Conservation (phyloP, 768 basidiomycete species). For the Lentinula aciculospora region DNA sequence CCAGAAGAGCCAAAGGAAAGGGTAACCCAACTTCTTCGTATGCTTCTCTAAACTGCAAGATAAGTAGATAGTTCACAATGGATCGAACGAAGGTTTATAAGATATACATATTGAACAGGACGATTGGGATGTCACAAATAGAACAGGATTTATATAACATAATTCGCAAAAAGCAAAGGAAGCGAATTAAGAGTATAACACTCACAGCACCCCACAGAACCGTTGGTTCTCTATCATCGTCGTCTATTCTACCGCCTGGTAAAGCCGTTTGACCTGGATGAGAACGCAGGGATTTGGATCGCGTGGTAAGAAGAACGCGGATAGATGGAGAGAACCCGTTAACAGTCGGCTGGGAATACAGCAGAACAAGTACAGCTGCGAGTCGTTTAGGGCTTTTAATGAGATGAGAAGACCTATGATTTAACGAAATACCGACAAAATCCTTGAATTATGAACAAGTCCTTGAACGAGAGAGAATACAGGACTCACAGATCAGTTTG, state of each 20-base stretch:
- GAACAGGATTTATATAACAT: too few species aligned
- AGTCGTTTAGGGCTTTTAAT: slow-evolving; percentile 31
- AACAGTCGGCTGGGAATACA: slow-evolving; percentile 65
- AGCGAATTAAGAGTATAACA: background rate
- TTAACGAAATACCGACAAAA: too few species aligned
- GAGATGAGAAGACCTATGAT: slow-evolving; percentile 27
- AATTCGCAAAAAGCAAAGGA: too few species aligned
- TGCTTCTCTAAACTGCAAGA: slow-evolving; percentile 69
- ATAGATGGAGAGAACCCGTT: slow-evolving; percentile 41
- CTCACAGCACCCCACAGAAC: slow-evolving; percentile 64
- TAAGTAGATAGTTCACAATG: background rate
- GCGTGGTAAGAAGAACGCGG: slow-evolving; percentile 79
- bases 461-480: too few species aligned
- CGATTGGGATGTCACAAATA: too few species aligned
- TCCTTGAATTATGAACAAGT: too few species aligned
- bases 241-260: slow-evolving; percentile 77
- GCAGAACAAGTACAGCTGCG: slow-evolving; percentile 69
- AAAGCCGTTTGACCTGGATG: slow-evolving; percentile 82
- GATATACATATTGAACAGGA: too few species aligned
- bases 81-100: too few species aligned
- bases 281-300: slow-evolving; percentile 67
- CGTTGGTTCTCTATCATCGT: slow-evolving; percentile 53
- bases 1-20: slow-evolving; percentile 30
- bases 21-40: slow-evolving; percentile 80
- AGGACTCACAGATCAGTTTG: slow-evolving; percentile 54